These are phyloP conservation scores for Adansonia gregorii DNA, from an alignment of 441 rosid genomes.

Conservation along the genomic window DNA sequence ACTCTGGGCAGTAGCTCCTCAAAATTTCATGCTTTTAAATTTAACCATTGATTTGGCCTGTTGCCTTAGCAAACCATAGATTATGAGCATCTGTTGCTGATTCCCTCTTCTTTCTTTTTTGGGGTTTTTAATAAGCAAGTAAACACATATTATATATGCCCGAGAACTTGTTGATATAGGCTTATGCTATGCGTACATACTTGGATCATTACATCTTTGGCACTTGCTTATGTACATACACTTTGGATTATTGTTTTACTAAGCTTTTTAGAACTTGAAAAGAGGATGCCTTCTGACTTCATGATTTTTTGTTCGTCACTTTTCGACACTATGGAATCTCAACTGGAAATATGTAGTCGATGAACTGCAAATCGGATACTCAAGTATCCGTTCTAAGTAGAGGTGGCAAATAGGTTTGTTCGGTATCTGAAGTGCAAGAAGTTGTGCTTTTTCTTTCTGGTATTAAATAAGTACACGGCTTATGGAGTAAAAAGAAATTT, in stretches of 20 bases:
- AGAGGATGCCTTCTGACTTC: not conserved
- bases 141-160: constrained; percentile 15
- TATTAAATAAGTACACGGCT: no score
- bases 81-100: constrained; percentile 14
- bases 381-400: not conserved
- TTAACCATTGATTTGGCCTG: constrained; percentile 20
- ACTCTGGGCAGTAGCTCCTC: constrained; percentile 51
- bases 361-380: not conserved
- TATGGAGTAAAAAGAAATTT: no score
- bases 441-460: no score
- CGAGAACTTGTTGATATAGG: constrained; percentile 23
- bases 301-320: not conserved
- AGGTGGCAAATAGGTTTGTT: not conserved
- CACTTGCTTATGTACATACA: constrained; percentile 23
- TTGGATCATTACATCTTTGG: not conserved
- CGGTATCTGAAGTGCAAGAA: no score
- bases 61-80: constrained; percentile 22
- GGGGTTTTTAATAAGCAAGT: constrained; percentile 25
- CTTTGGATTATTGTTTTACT: not conserved
- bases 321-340: not conserved
- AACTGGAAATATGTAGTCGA: not conserved
- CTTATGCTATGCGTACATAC: constrained; percentile 10
- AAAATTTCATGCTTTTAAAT: constrained; percentile 10
- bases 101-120: not conserved
- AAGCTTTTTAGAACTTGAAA: not conserved